Percentiles rank a stretch among this genome's conserved stretches.
Evolutionary conservation across 768 basidiomycete genomes (phyloP).

Genomic region (Tulasnella sp.): DNA sequence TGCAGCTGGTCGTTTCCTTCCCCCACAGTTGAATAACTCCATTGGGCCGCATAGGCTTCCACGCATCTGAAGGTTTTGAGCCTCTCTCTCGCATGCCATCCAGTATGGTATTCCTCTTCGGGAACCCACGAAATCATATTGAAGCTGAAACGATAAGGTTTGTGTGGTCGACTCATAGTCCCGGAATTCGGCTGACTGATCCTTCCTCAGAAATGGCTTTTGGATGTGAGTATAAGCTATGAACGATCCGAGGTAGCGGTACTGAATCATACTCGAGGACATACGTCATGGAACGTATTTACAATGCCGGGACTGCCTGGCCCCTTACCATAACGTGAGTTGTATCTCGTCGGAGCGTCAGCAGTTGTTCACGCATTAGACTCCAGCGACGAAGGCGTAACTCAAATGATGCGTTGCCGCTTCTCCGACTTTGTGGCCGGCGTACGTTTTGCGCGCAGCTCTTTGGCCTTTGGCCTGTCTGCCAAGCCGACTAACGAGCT

Average conservation of each 20-base stretch:
- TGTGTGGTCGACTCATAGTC: not conserved
- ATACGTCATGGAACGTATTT: slow-evolving; percentile 18
- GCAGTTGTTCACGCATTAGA: not conserved
- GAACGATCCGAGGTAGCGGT: too few species aligned
- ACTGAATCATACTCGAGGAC: not conserved
- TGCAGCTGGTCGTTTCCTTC: not conserved
- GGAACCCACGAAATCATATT: not conserved
- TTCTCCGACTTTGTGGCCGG: slow-evolving; percentile 23
- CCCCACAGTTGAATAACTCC: too few species aligned
- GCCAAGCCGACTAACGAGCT: not conserved
- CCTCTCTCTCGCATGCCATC: slow-evolving; percentile 14
- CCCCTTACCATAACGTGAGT: not conserved
- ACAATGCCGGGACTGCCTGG: not conserved
- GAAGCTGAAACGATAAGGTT: not conserved
- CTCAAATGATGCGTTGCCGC: slow-evolving; percentile 26
- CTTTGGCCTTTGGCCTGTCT: not conserved
- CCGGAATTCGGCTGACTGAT: not conserved
- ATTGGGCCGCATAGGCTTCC: not conserved
- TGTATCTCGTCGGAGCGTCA: not conserved
- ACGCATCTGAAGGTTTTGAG: slow-evolving; percentile 22
- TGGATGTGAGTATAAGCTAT: not conserved
- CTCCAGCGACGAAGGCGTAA: slow-evolving; percentile 5
- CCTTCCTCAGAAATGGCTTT: slow-evolving; percentile 1
- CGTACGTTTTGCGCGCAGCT: not conserved
- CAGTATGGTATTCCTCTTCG: not conserved